A percentile compares a stretch with the other conserved stretches of the same genome.
Evolutionary conservation across 2,329 filamentous ascomycete species (phyloP).

Genomic region (Colletotrichum nymphaeae): DNA sequence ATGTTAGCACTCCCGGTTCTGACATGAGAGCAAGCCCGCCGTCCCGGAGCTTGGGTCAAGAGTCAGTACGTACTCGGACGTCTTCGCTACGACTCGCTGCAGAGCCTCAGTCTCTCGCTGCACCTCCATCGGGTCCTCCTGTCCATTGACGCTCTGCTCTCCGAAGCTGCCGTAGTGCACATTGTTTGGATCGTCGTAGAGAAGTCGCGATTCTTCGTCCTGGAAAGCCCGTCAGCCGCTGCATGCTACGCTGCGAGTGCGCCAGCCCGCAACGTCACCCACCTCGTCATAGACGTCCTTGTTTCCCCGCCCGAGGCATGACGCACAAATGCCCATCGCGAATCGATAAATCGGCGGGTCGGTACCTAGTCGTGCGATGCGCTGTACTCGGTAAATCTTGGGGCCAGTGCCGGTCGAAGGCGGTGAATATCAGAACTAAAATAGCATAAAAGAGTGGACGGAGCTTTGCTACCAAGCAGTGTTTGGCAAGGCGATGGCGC

Average conservation of each 20-base stretch:
- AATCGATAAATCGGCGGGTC: slow-evolving; percentile 15
- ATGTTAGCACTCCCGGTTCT: slow-evolving; percentile 33
- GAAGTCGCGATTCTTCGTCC: slow-evolving; percentile 68
- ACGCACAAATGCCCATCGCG: slow-evolving; percentile 70
- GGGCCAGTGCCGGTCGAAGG: neutral
- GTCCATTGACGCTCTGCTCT: slow-evolving; percentile 63
- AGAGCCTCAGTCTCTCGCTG: slow-evolving; percentile 74
- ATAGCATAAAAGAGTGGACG: slow-evolving; percentile 21
- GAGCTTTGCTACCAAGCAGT: slow-evolving; percentile 16
- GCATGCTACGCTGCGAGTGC: neutral
- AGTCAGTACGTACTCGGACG: slow-evolving; percentile 65
- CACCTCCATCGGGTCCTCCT: slow-evolving; percentile 70
- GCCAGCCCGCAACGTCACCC: slow-evolving; percentile 36
- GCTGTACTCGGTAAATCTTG: neutral
- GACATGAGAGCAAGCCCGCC: slow-evolving; percentile 27
- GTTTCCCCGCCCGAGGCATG: slow-evolving; percentile 66
- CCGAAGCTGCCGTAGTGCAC: slow-evolving; percentile 73
- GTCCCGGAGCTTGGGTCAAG: slow-evolving; percentile 23
- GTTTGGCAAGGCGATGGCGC: slow-evolving; percentile 12
- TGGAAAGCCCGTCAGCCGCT: slow-evolving; percentile 40
- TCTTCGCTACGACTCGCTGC: slow-evolving; percentile 72
- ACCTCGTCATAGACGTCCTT: slow-evolving; percentile 68
- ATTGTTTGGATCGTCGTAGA: slow-evolving; percentile 70
- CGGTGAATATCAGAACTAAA: neutral
- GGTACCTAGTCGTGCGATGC: slow-evolving; percentile 4